These are phyloP conservation scores for Leccinum subfulvum DNA, from an alignment of 1,284 basidiomycete genomes.

Conservation along the genomic window DNA sequence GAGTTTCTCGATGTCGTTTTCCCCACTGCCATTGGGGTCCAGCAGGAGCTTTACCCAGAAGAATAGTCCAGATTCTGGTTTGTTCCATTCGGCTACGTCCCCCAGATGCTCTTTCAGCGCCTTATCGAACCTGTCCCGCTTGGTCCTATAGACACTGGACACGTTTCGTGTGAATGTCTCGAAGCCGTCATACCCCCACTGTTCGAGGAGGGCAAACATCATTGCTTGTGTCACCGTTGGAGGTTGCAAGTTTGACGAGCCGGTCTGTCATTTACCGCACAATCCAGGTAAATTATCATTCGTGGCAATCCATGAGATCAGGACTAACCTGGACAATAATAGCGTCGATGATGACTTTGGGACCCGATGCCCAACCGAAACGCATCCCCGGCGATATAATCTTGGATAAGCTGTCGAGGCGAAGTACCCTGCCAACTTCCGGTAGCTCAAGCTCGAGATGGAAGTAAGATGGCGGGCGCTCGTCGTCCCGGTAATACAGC, in stretches of 20 bases:
- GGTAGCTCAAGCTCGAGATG: slow-evolving; percentile 59
- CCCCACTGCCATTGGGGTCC: slow-evolving; percentile 33
- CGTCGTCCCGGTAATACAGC: slow-evolving; percentile 16
- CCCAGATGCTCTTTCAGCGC: slow-evolving; percentile 72
- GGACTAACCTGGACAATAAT: slow-evolving; percentile 66
- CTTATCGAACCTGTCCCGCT: slow-evolving; percentile 75
- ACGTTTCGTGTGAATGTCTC: slow-evolving; percentile 64
- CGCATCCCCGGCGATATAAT: slow-evolving; percentile 76
- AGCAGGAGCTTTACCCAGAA: slow-evolving; percentile 68
- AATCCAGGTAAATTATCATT: slow-evolving; percentile 20
- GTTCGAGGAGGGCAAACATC: slow-evolving; percentile 55
- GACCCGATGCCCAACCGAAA: slow-evolving; percentile 80
- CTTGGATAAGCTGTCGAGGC: slow-evolving; percentile 87
- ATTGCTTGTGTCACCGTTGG: slow-evolving; percentile 76
- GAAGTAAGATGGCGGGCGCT: slow-evolving; percentile 71
- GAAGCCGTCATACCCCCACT: slow-evolving; percentile 81
- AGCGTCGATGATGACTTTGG: slow-evolving; percentile 64
- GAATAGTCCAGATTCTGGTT: slow-evolving; percentile 86
- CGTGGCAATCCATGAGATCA: neutral
- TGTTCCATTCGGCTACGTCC: slow-evolving; percentile 77
- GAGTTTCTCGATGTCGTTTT: slow-evolving; percentile 70
- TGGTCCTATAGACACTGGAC: slow-evolving; percentile 69
- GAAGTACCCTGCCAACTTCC: slow-evolving; percentile 69
- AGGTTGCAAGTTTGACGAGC: slow-evolving; percentile 74
- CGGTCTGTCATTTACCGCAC: slow-evolving; percentile 41